Evolutionary conservation across 2,329 filamentous ascomycete species (phyloP).

Genomic region (Penicillium capsulatum): DNA sequence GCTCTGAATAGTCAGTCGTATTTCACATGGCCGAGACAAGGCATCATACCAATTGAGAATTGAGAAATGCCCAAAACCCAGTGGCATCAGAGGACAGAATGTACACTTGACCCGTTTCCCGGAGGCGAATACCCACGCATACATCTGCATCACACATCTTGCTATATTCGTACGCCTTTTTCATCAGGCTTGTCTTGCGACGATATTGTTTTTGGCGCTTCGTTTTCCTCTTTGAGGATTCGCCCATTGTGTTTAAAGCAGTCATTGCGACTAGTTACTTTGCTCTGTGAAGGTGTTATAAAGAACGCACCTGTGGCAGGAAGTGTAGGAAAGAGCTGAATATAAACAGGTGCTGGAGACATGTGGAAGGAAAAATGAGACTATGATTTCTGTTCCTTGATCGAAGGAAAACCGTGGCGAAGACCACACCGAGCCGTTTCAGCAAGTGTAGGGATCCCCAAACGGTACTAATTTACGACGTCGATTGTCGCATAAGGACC

Average conservation of each 20-base stretch:
- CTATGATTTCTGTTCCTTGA: neutral
- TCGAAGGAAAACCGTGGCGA: neutral
- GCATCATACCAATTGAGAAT: constrained; percentile 7
- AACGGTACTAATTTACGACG: neutral
- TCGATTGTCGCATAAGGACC: neutral
- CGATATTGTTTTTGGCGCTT: constrained; percentile 10
- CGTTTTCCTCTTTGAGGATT: constrained; percentile 2
- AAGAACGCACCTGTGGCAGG: neutral
- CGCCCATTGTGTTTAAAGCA: neutral
- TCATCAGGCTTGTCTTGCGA: constrained; percentile 12
- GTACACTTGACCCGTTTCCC: constrained; percentile 11
- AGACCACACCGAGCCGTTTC: neutral
- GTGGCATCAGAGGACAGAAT: constrained; percentile 17
- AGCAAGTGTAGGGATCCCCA: neutral
- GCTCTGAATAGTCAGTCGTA: constrained; percentile 2
- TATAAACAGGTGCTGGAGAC: neutral
- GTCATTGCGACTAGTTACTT: neutral
- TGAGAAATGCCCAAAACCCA: constrained; percentile 12
- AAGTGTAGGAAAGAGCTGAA: neutral
- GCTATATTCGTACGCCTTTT: constrained; percentile 15
- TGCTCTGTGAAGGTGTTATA: neutral
- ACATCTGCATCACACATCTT: constrained; percentile 16
- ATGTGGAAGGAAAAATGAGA: neutral
- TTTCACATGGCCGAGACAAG: neutral
- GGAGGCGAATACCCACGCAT: constrained; percentile 19